Conservation (phyloP, 371 early-diverging fungal genomes). For the Mortierella sp. region DNA sequence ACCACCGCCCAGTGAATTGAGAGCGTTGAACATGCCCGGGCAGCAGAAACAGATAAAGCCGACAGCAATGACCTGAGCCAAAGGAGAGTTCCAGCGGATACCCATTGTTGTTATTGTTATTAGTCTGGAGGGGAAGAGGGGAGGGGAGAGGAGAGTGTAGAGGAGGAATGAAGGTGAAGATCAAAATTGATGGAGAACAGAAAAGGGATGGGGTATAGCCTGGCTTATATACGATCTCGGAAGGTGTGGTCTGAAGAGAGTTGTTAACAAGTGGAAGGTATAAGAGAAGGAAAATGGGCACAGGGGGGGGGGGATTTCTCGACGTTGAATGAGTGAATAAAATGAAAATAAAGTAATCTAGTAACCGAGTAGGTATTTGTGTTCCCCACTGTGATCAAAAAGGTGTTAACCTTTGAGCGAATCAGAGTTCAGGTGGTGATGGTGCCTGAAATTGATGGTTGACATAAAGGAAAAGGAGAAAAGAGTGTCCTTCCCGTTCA, state of each 20-base stretch:
- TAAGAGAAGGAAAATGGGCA: neutral
- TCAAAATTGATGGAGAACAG: neutral
- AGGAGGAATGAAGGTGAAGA: constrained; percentile 5
- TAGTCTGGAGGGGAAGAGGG: neutral
- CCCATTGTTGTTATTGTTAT: constrained; percentile 18
- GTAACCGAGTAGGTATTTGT: neutral
- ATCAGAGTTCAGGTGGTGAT: neutral
- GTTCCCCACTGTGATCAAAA: neutral
- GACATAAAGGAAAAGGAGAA: neutral
- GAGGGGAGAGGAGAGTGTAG: neutral
- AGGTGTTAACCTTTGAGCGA: neutral
- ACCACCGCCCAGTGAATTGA: constrained; percentile 76
- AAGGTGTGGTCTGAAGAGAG: neutral
- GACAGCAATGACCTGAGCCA: constrained; percentile 76
- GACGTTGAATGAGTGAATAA: neutral
- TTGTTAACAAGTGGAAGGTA: neutral
- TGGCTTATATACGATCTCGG: neutral
- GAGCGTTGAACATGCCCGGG: constrained; percentile 86
- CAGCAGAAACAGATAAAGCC: constrained; percentile 82
- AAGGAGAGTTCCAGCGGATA: constrained; percentile 68
- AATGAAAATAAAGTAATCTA: neutral
- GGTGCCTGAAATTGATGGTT: neutral
- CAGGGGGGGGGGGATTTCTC: no score
- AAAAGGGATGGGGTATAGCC: neutral
- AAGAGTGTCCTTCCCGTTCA: neutral